Base-by-base conservation (phyloP, 2,329 filamentous ascomycete genomes). In the Xylaria sp. region DNA sequence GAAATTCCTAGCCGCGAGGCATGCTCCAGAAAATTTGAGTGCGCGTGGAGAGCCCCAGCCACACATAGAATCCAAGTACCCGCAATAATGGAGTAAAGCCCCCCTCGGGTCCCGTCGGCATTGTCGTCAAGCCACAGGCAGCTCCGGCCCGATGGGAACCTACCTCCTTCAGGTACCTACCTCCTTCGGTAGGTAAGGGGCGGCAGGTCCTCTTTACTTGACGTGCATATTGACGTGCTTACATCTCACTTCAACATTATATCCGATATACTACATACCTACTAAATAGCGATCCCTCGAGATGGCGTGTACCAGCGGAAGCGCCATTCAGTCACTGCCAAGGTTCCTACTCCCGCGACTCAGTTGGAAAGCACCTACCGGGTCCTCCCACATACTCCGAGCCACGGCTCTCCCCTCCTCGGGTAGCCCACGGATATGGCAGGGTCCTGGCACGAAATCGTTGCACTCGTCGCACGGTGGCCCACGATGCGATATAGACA, bases 321-420 rank as follows among this genome's bases (percentile, higher is more conserved):
- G 52, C 50, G 66, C 73, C 8, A 65, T 69, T 1, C 76, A 78
- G 52, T 69, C 75, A 37, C 65, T 83, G 8, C 81, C 82, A 17
- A 73, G 76, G 24, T 84, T 84, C 56, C 72, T 84, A 11, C 77
- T 84, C 16, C 82, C 82, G 2, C 76, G 77, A 19, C 71, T 84
- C 18, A 85, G 82, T 72, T 84, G 81, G 81, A 71, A 65, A 43
- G 68, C 67, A 20, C 66, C 72, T 37, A 59, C 62, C 2, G 63
- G 68, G 21, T 51, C 69, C 20, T 64, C 70, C 4, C 59, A 64
- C 38, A 52, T 65, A 22, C 48, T 71, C 52, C 59, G 66, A 68
- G 61, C 70, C 58, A 53, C 62, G 49, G 45, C 63, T 63, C 50
- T 63, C 59, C 24, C 66, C 60, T 41, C 68, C 62, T 48, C 63